Base-by-base conservation (phyloP, 345 rosid genomes). In the Lagerstroemia speciosa region DNA sequence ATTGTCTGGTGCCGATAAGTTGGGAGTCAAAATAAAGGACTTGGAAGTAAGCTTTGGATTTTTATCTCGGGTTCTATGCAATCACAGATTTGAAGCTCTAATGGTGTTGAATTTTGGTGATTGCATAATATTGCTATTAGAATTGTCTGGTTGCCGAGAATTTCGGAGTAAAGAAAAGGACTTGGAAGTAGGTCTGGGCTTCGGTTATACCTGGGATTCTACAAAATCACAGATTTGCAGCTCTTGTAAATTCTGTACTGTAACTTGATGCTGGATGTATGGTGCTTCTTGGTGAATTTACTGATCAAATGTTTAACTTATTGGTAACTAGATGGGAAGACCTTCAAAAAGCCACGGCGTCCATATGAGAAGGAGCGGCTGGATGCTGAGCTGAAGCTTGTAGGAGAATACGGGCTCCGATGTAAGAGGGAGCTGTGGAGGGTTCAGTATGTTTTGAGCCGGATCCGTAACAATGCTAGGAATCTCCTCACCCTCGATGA, bases 371-470 rank as follows among this genome's bases (percentile, higher is more conserved):
- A 84, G 81, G 85, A 84, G 68, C 83, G 87, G 34, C 46, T 81
- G 62, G 87, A 84, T 74, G 83, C 85, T 0, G 85, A 81, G 76
- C 71, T 84, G 78, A 84, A 82, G 72, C 79, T 84, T 2, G 85
- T 81, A 0, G 85, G 88, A 62, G 82, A 80, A 43, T 79, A 76
- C 30, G 88, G 88, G 29, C 84, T 84, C 41, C 76, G 85, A 8
- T 80, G 77, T 36, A 84, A 84, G 79, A 79, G 88, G 72, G 85
- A 84, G 73, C 30, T 84, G 69, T 82, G 83, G 85, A 84, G 84
- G 74, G 88, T 84, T 71, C 88, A 84, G 74, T 84, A 81, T 41
- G 82, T 75, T 0, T 62, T 84, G 78, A 79, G 88, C 67, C 83
- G 84, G 3, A 84, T 79, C 58, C 84, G 84, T 24, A 84, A 84